Base-by-base conservation (phyloP, 2,329 filamentous ascomycete species). In the Alternaria alternata region DNA sequence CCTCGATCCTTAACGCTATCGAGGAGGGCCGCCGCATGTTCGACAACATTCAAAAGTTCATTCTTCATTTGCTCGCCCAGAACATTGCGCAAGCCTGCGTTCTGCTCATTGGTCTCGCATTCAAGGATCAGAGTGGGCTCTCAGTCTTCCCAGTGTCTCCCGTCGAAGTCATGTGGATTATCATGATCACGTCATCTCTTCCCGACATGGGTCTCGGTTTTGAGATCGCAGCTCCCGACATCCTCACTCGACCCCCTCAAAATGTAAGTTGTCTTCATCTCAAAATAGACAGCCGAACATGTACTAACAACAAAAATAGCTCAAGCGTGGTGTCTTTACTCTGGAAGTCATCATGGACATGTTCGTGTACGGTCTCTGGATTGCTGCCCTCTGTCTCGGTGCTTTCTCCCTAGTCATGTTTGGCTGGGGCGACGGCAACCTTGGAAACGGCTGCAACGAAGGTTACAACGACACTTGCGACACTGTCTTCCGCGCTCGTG, bases 401-500 rank as follows among this genome's bases (percentile, higher is more conserved):
- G 68, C 74, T 38, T 78, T 78, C 60, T 67, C 73, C 28, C 62
- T 77, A 44, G 70, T 78, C 51, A 71, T 78, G 57, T 78, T 72
- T 57, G 75, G 74, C 12, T 68, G 71, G 8, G 75, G 75, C 11
- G 65, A 75, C 42, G 74, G 72, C 41, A 65, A 72, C 42, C 75
- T 77, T 11, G 75, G 76, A 36, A 48, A 52, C 12, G 70, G 69
- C 57, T 77, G 76, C 57, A 78, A 78, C 64, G 63, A 71, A 30
- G 60, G 59, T 11, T 77, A 70, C 58, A 71, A 68, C 60, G 32
- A 57, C 3, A 56, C 52, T 36, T 77, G 75, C 63, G 66, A 72
- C 7, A 67, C 71, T 16, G 75, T 78, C 3, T 78, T 77, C 69
- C 75, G 75, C 42, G 90, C 90, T 2, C 87, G 91, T 39, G 89